Evolutionary conservation across 2,329 filamentous ascomycete genomes (phyloP).

Genomic region (Exserohilum turcica): DNA sequence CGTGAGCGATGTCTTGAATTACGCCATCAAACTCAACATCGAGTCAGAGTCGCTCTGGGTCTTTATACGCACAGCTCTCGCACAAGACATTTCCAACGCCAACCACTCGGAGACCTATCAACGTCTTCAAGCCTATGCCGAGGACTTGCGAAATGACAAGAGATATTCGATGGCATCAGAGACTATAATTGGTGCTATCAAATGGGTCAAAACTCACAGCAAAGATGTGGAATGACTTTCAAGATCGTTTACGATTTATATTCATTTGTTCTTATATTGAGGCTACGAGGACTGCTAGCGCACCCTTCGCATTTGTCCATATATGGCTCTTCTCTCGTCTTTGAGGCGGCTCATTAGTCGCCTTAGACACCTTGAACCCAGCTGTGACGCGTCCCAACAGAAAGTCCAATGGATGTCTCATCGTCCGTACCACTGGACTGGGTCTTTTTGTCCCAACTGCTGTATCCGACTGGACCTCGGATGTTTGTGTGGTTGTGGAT

Average conservation of each 20-base stretch:
- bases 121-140: slow-evolving; percentile 11
- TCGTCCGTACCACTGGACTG: background rate
- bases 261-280: slow-evolving; percentile 13
- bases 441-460: background rate
- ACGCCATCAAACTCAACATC: slow-evolving; percentile 26
- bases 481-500: background rate
- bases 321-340: slow-evolving; percentile 7
- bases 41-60: slow-evolving; percentile 43
- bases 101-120: slow-evolving; percentile 11
- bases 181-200: slow-evolving; percentile 14
- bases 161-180: slow-evolving; percentile 4
- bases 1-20: slow-evolving; percentile 31
- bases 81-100: slow-evolving; percentile 19
- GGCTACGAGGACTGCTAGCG: slow-evolving; percentile 19
- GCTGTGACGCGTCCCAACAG: slow-evolving; percentile 4
- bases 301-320: slow-evolving; percentile 19
- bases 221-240: background rate
- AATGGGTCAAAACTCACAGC: slow-evolving; percentile 23
- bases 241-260: background rate
- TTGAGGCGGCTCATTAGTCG: background rate
- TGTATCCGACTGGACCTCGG: slow-evolving; percentile 13
- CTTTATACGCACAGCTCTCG: slow-evolving; percentile 36
- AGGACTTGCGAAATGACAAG: slow-evolving; percentile 6
- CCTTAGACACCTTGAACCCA: background rate
- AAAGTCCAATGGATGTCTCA: slow-evolving; percentile 6